A percentile compares a stretch with the other conserved stretches of the same genome.
phyloP scores from a whole-genome alignment of 768 basidiomycete species.

The Boletus coccyginus region DNA sequence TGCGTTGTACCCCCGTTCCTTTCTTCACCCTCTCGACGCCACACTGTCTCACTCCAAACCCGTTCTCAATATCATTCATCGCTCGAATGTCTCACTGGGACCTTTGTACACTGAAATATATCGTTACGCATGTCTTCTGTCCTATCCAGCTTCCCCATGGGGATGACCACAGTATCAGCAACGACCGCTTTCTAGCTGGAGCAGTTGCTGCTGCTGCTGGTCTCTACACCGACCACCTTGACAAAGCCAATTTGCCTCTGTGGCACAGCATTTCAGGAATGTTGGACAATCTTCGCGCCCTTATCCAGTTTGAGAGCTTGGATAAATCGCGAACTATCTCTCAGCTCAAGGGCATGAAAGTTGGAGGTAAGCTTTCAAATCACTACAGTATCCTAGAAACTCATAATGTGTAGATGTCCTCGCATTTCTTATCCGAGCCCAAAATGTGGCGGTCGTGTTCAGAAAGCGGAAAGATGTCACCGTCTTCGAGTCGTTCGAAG shows the following conservation, averaged over 20 bases:
- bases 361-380: constrained; percentile 13
- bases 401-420: constrained; percentile 32
- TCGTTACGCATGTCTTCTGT: constrained; percentile 42
- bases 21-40: background rate
- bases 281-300: constrained; percentile 23
- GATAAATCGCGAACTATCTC: constrained; percentile 6
- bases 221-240: constrained; percentile 15
- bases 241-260: constrained; percentile 1
- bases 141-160: constrained; percentile 40
- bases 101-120: constrained; percentile 22
- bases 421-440: constrained; percentile 39
- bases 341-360: constrained; percentile 19
- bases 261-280: constrained; percentile 34
- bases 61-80: background rate
- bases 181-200: constrained; percentile 29
- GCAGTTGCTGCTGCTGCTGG: constrained; percentile 17
- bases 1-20: background rate
- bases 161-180: constrained; percentile 28
- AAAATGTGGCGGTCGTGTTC: constrained; percentile 48
- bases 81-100: constrained; percentile 1
- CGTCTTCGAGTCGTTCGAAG: constrained; percentile 46
- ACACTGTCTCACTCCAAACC: too few relatives aligned
- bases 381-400: background rate
- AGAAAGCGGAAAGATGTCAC: constrained; percentile 29
- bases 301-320: background rate